These are phyloP conservation scores for Diutina neorugosa DNA, from an alignment of 1,139 yeast genomes.

Conservation along the genomic window DNA sequence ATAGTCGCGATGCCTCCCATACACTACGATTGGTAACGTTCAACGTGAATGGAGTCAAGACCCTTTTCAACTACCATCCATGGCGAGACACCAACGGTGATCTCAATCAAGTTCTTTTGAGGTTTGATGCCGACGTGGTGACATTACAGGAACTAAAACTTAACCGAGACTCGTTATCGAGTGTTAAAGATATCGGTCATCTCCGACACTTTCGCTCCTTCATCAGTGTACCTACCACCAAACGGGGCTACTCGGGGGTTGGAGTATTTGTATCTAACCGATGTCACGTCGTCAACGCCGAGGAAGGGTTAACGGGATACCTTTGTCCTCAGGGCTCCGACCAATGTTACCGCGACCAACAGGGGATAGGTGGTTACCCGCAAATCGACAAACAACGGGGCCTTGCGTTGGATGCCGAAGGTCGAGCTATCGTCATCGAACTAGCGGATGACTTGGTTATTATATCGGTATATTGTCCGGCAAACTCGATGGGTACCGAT, in stretches of 20 bases:
- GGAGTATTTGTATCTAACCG: constrained; percentile 65
- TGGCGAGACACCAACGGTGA: constrained; percentile 49
- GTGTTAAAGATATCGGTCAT: constrained; percentile 35
- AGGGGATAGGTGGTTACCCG: constrained; percentile 69
- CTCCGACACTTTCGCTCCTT: constrained; percentile 50
- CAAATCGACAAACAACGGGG: constrained; percentile 24
- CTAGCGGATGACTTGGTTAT: constrained; percentile 50
- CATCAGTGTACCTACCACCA: constrained; percentile 51
- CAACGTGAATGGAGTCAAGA: constrained; percentile 78
- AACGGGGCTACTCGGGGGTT: constrained; percentile 87
- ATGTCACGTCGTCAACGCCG: constrained; percentile 55
- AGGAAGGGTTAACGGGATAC: constrained; percentile 82
- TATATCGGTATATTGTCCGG: constrained; percentile 83
- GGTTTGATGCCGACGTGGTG: constrained; percentile 60
- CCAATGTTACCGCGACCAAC: constrained; percentile 13
- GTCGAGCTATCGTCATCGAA: constrained; percentile 69
- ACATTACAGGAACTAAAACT: constrained; percentile 79
- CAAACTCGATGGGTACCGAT: constrained; percentile 62
- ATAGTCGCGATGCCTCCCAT: not conserved
- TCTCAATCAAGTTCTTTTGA: constrained; percentile 36
- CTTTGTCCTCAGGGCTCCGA: constrained; percentile 14
- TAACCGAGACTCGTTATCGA: constrained; percentile 21
- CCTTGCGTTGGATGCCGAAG: constrained; percentile 60
- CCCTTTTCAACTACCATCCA: constrained; percentile 71
- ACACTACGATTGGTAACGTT: constrained; percentile 47